phyloP scores from a whole-genome alignment of 305 asterid genomes.

The Fraxinus platypoda region DNA sequence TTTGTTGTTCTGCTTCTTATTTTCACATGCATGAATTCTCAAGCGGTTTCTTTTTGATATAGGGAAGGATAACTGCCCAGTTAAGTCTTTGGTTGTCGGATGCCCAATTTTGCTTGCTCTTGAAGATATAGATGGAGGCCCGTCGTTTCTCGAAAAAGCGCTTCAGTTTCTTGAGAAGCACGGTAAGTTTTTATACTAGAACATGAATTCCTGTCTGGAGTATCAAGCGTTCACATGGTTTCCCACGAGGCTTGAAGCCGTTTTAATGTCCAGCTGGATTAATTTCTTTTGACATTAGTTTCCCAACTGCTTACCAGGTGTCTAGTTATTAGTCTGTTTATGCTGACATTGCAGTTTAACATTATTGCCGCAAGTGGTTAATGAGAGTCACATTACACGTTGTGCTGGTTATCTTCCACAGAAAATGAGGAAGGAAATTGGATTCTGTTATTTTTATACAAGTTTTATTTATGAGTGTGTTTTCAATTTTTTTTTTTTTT shows the following conservation, averaged over 20 bases:
- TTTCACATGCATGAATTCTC: not conserved
- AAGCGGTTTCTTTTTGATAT: slow-evolving; percentile 26
- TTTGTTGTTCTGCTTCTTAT: not conserved
- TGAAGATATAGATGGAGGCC: slow-evolving; percentile 98
- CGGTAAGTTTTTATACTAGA: slow-evolving; percentile 51
- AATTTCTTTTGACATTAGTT: slow-evolving; percentile 7
- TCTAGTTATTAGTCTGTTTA: slow-evolving; percentile 4
- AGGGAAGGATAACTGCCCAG: slow-evolving; percentile 92
- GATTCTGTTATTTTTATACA: not conserved
- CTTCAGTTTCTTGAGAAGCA: slow-evolving; percentile 90
- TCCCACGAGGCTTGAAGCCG: slow-evolving; percentile 21
- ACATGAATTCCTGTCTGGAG: slow-evolving; percentile 11
- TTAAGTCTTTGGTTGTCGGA: slow-evolving; percentile 94
- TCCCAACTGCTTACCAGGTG: slow-evolving; percentile 5
- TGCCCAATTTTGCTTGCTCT: slow-evolving; percentile 96
- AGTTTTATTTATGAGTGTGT: not conserved
- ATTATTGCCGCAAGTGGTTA: slow-evolving; percentile 8
- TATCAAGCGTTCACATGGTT: slow-evolving; percentile 10
- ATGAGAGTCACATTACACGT: not conserved
- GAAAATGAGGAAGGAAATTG: not conserved
- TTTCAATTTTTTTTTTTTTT: not conserved
- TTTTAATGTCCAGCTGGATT: not conserved
- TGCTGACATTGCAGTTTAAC: slow-evolving; percentile 2
- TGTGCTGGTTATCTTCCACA: not conserved
- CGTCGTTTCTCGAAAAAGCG: slow-evolving; percentile 98